Evolutionary conservation across 2,329 filamentous ascomycete genomes (phyloP).

Genomic region (Diaporthe citri): DNA sequence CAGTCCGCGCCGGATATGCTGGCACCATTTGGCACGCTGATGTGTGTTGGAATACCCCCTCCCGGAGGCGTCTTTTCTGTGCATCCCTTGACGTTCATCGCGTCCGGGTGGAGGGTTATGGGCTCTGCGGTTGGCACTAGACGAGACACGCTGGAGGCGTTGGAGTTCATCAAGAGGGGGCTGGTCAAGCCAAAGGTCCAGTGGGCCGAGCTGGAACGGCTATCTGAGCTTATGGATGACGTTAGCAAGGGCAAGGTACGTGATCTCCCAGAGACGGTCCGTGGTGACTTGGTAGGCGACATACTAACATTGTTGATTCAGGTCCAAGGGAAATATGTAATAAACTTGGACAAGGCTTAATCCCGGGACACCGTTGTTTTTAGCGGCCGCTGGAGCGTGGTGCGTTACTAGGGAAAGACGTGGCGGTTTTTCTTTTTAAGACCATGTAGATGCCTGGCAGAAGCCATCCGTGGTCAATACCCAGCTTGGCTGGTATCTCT

Average conservation of each 20-base stretch:
- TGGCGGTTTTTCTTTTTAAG: no score
- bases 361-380: not conserved
- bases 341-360: constrained; percentile 35
- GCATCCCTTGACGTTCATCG: constrained; percentile 53
- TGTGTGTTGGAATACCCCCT: constrained; percentile 54
- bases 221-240: constrained; percentile 43
- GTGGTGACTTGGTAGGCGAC: fast-evolving
- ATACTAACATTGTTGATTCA: constrained; percentile 10
- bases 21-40: constrained; percentile 54
- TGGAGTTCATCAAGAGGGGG: constrained; percentile 53
- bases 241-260: constrained; percentile 39
- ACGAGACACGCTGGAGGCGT: constrained; percentile 54
- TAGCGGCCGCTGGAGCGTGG: not conserved
- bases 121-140: constrained; percentile 54
- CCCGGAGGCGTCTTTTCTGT: constrained; percentile 45
- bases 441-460: no score
- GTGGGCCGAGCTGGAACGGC: constrained; percentile 43
- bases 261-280: not conserved
- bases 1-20: constrained; percentile 51
- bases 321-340: constrained; percentile 39
- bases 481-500: no score
- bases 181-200: constrained; percentile 50
- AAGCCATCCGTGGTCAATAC: no score
- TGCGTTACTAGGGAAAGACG: not conserved
- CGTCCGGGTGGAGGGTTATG: constrained; percentile 50